Base-by-base conservation (phyloP, 2,329 filamentous ascomycete genomes). In the Fusarium mangiferae region DNA sequence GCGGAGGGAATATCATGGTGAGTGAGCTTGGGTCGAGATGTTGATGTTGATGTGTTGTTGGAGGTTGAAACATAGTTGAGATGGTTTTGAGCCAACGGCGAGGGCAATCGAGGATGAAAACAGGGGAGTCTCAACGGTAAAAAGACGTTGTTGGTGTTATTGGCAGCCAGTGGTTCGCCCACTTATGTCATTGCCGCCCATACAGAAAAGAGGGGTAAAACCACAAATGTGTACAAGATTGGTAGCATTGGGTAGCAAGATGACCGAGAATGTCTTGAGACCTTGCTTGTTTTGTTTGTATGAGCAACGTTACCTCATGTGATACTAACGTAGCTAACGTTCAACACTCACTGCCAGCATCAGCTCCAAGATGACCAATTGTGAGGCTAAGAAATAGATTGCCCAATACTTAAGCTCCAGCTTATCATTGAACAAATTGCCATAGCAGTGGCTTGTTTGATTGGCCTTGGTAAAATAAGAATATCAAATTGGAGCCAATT, bases 131-230 rank as follows among this genome's bases (percentile, higher is more conserved):
- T 51, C 35, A 44, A 42, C 24, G 38, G 30, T 41, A 17, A 49
- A 46, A 46, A 57, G 41, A 24, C 24, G 42, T 51, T 20, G 38
- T 42, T 11, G 17, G 42, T 51, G 39, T 51, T 68, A 64, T 46
- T 46, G 52, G 26, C 63, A 36, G 62, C 55, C 39, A 52, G 54
- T 72, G 71, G 71, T 62, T 62, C 61, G 62, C 57, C 55, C 20
- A 49, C 44, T 61, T 63, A 68, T 41, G 46, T 54, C 49, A 59
- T 66, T 41, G 36, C 52, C 33, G 24, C n/a, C 44, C 26, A 45
- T 52, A 54, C 15, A 5, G 15, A 41, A 64, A 70, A n/a, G 57
- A 48, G 64, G 57, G 66, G 42, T 55, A 56, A 38, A 54, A n/a
- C 33, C 26, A 44, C 46, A 42, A 33, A 42, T 18, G 46, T 35